Evolutionary conservation across 2,329 filamentous ascomycete species (phyloP).

Genomic region (Xylariales sp.): DNA sequence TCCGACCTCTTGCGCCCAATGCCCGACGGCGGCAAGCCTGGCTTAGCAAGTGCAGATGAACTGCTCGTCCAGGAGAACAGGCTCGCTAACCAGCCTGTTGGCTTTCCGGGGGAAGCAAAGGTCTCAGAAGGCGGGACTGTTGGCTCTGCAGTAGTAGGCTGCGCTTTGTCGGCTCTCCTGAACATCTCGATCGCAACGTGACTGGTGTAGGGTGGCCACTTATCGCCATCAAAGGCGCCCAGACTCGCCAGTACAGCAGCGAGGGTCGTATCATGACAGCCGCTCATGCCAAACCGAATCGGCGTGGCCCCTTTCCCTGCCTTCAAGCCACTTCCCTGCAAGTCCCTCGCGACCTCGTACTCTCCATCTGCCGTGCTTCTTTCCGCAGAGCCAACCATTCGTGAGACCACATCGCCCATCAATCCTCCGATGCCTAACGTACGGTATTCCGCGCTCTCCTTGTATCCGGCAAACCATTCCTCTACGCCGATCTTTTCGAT

Average conservation of each 20-base stretch:
- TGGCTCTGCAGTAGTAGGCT: constrained; percentile 6
- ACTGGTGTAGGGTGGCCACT: constrained; percentile 91
- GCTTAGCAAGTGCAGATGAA: constrained; percentile 13
- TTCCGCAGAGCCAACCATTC: constrained; percentile 67
- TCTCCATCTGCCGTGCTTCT: constrained; percentile 48
- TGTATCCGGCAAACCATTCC: constrained; percentile 89
- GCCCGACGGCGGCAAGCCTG: constrained; percentile 31
- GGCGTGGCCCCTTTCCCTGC: constrained; percentile 32
- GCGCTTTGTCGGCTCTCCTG: constrained; percentile 39
- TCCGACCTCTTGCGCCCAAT: constrained; percentile 58
- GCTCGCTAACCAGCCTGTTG: constrained; percentile 27
- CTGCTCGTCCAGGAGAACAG: constrained; percentile 24
- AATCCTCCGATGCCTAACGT: constrained; percentile 80
- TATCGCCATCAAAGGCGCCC: constrained; percentile 66
- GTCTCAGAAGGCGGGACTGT: constrained; percentile 13
- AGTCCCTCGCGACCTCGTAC: constrained; percentile 37
- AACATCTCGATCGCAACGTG: constrained; percentile 92
- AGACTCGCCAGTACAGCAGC: constrained; percentile 73
- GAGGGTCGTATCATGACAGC: constrained; percentile 92
- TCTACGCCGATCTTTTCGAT: constrained; percentile 75
- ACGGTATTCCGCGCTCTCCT: constrained; percentile 82
- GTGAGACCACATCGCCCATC: constrained; percentile 74
- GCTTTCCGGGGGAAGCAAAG: background rate
- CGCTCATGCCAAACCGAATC: constrained; percentile 73
- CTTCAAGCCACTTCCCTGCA: constrained; percentile 24